phyloP scores from a whole-genome alignment of 352 stramenopile species.

The Sclerospora graminicola region DNA sequence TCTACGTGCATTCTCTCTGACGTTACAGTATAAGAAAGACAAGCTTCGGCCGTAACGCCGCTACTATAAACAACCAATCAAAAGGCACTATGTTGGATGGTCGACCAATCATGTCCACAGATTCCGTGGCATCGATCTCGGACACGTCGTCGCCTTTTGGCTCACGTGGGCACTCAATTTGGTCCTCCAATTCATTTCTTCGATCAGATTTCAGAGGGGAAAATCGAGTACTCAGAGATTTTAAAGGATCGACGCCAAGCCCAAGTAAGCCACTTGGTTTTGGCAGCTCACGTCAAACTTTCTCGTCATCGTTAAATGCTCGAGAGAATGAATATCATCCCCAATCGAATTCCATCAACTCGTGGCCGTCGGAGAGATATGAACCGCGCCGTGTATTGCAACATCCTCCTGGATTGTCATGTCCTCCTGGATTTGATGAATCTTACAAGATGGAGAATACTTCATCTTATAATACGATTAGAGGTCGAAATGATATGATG shows the following conservation, averaged over 20 bases:
- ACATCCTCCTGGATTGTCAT: slow-evolving; percentile 32
- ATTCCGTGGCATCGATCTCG: slow-evolving; percentile 4
- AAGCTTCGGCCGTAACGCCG: slow-evolving; percentile 28
- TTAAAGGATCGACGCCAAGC: slow-evolving; percentile 3
- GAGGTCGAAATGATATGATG: slow-evolving; percentile 5
- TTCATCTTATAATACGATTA: slow-evolving; percentile 3
- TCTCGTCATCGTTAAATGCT: slow-evolving; percentile 11
- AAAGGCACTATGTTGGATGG: neutral
- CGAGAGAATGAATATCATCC: slow-evolving; percentile 6
- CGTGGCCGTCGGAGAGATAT: slow-evolving; percentile 3
- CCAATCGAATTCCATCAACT: slow-evolving; percentile 1
- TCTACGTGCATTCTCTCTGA: no score
- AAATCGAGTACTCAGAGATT: slow-evolving; percentile 30
- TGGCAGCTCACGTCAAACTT: neutral
- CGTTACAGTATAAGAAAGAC: slow-evolving; percentile 6
- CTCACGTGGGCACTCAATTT: slow-evolving; percentile 1
- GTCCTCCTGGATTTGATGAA: slow-evolving; percentile 19
- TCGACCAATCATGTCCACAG: neutral
- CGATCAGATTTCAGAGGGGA: slow-evolving; percentile 52
- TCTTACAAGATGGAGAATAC: slow-evolving; percentile 3
- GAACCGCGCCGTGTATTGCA: slow-evolving; percentile 35
- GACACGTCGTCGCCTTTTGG: slow-evolving; percentile 20
- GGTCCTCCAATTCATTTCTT: slow-evolving; percentile 20
- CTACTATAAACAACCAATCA: neutral
- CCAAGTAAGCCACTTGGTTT: slow-evolving; percentile 26